phyloP scores from a whole-genome alignment of 2,329 filamentous ascomycete species.

The Nemania sp. region DNA sequence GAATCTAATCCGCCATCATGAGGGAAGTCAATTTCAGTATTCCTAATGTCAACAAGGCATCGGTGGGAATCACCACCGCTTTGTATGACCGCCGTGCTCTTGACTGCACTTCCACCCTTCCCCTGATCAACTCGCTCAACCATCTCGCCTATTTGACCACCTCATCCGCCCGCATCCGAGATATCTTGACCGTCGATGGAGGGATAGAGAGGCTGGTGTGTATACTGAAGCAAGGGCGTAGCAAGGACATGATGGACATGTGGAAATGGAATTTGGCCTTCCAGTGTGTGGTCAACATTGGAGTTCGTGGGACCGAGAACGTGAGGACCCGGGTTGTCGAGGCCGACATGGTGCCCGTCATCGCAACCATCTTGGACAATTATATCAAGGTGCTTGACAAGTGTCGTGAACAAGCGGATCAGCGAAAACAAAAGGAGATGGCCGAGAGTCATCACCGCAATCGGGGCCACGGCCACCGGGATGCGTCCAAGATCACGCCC shows the following conservation, averaged over 20 bases:
- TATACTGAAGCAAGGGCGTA: slow-evolving; percentile 96
- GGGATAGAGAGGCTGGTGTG: slow-evolving; percentile 95
- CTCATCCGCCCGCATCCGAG: slow-evolving; percentile 93
- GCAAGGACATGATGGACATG: slow-evolving; percentile 99
- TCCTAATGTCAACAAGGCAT: slow-evolving; percentile 98
- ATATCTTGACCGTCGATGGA: slow-evolving; percentile 98
- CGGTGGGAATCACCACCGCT: slow-evolving; percentile 96
- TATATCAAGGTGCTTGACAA: slow-evolving; percentile 97
- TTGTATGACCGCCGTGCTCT: slow-evolving; percentile 96
- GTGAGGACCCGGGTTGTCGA: slow-evolving; percentile 95
- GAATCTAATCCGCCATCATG: slow-evolving; percentile 65
- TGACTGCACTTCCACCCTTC: slow-evolving; percentile 96
- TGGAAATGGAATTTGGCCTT: slow-evolving; percentile 99
- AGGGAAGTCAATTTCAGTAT: slow-evolving; percentile 99
- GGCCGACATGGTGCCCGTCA: slow-evolving; percentile 98
- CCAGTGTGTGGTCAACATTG: slow-evolving; percentile 98
- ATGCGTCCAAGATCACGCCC: slow-evolving; percentile 53
- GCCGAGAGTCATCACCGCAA: slow-evolving; percentile 58
- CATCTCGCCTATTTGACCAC: slow-evolving; percentile 98
- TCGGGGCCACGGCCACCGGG: slow-evolving; percentile 54
- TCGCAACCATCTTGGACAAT: slow-evolving; percentile 96
- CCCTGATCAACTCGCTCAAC: slow-evolving; percentile 98
- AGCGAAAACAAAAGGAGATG: slow-evolving; percentile 74
- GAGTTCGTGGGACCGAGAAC: slow-evolving; percentile 90
- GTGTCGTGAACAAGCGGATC: slow-evolving; percentile 82